phyloP scores from a whole-genome alignment of 805 yeast species.

The Isabelozyma rhagii region DNA sequence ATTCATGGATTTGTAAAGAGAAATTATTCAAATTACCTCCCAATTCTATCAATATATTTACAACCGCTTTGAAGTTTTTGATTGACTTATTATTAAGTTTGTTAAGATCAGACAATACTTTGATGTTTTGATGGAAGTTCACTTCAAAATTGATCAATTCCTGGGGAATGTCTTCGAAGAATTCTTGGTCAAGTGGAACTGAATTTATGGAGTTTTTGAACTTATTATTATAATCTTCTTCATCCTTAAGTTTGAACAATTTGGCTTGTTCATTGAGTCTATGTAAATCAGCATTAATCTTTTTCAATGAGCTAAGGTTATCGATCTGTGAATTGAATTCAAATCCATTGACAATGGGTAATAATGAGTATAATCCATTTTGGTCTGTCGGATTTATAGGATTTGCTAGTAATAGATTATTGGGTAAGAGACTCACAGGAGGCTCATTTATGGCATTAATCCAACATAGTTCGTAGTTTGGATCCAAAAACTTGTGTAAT shows the following conservation, averaged over 20 bases:
- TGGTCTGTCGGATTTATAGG: constrained; percentile 51
- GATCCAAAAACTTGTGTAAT: constrained; percentile 48
- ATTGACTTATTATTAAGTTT: constrained; percentile 32
- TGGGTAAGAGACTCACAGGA: constrained; percentile 43
- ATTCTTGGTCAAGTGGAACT: constrained; percentile 7
- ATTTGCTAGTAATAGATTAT: constrained; percentile 46
- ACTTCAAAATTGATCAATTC: constrained; percentile 31
- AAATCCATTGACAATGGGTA: constrained; percentile 43
- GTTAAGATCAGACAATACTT: constrained; percentile 33
- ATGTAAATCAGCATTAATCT: constrained; percentile 33
- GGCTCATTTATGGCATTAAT: constrained; percentile 47
- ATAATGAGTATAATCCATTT: constrained; percentile 48
- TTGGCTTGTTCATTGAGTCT: constrained; percentile 31
- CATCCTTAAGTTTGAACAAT: constrained; percentile 24
- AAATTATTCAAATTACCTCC: constrained; percentile 59
- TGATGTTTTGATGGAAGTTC: constrained; percentile 30
- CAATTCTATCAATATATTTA: constrained; percentile 43
- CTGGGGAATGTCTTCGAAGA: constrained; percentile 26
- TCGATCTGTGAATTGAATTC: constrained; percentile 29
- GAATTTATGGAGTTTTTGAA: background rate
- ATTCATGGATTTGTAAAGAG: constrained; percentile 41
- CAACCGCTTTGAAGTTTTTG: constrained; percentile 37
- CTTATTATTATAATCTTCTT: background rate
- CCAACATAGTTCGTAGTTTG: constrained; percentile 49
- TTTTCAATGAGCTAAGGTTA: constrained; percentile 27